Conservation (phyloP, 106 monocot genomes). For the Dendrobium catenatum region DNA sequence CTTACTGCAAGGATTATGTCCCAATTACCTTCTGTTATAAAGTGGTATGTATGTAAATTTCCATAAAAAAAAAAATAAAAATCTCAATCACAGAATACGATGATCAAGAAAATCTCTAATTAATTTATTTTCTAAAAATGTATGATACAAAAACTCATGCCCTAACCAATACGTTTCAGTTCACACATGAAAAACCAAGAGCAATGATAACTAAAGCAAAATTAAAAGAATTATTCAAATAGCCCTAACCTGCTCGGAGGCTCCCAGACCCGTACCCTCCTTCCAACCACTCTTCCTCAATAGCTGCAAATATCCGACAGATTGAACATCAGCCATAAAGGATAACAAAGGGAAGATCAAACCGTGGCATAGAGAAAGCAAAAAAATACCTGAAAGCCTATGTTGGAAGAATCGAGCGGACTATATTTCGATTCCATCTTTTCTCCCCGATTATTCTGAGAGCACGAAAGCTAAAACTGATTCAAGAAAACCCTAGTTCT, state of each 20-base stretch:
- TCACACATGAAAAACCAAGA: neutral
- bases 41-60: no score
- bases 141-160: neutral
- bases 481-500: neutral
- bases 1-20: neutral
- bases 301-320: constrained; percentile 34
- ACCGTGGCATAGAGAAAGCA: constrained; percentile 16
- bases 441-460: constrained; percentile 8
- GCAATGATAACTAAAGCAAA: neutral
- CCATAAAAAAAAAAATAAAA: neutral
- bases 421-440: constrained; percentile 25
- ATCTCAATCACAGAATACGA: neutral
- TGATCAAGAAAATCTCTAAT: neutral
- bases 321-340: neutral
- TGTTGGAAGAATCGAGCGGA: constrained; percentile 80
- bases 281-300: constrained; percentile 95
- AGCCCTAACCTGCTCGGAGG: constrained; percentile 69
- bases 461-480: neutral
- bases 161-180: neutral
- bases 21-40: neutral
- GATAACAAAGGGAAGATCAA: neutral
- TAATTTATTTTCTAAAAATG: neutral
- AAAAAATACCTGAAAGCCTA: constrained; percentile 72
- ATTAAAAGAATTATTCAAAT: neutral
- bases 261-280: constrained; percentile 87